Base-by-base conservation (phyloP, 2,329 filamentous ascomycete species). In the Escovopsis weberi region DNA sequence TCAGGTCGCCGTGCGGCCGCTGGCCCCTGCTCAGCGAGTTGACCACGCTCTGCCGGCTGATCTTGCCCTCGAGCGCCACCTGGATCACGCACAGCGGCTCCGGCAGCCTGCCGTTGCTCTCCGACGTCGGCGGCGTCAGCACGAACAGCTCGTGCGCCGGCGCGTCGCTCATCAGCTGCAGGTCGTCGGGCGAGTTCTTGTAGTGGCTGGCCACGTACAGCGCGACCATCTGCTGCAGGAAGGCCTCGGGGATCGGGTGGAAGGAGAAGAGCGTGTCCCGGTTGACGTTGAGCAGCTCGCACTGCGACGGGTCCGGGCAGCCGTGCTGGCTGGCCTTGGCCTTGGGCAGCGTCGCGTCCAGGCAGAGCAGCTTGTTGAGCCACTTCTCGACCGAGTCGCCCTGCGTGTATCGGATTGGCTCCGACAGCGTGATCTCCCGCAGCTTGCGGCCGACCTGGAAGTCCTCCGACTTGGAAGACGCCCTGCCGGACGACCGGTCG, bases 81-180 rank as follows among this genome's bases (percentile, higher is more conserved):
- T 98, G 91, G 41, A 98, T 81, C 2, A 96, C 91, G 55, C 87
- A 94, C 1, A 98, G 74, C 10, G 93, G 91, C 56, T 96, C 91
- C 0, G 91, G 91, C 6, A 98, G 69, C 51, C 81, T 80, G 43
- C 80, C 80, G 42, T 79, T 79, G 42, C 80, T 76, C 50, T 89
- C 84, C 3, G 82, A 72, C 12, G 89, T 78, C 0, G 91, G 89
- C 2, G 88, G 83, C 2, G 94, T 86, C 23, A 98, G 76, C 9
- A 96, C 91, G 55, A 91, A 98, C 6, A 98, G 75, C 59, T 96
- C 88, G 62, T 98, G 91, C 1, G 91, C 89, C 1, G 91, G 91
- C 1, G 91, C 91, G 62, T 98, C 91, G 47, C 86, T 94, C 86
- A 98, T 94, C 44, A 98, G 75, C 60, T 96, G 91, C n/a, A 98